phyloP scores from a whole-genome alignment of 176 grass and related monocot genomes.

The Saccharum spontaneum region DNA sequence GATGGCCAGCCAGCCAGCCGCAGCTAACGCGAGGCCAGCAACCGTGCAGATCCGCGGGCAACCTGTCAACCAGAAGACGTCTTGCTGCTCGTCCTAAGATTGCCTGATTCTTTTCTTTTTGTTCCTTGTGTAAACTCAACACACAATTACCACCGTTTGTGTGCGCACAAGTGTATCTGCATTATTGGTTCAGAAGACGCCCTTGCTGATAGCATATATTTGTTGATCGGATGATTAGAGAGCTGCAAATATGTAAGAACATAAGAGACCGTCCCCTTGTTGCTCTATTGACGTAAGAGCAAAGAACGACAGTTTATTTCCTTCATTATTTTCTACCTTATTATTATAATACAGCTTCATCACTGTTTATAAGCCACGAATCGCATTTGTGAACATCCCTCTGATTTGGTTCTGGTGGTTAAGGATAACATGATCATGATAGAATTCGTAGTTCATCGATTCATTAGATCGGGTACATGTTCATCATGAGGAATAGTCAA shows the following conservation, averaged over 20 bases:
- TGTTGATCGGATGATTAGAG: conserved; percentile 20
- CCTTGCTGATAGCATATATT: background rate
- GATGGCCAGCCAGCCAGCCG: conserved; percentile 77
- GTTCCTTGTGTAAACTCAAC: conserved; percentile 1
- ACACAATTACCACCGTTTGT: background rate
- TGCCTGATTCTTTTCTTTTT: background rate
- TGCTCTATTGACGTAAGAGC: background rate
- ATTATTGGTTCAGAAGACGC: conserved; percentile 5
- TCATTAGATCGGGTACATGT: too few species aligned
- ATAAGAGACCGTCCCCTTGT: background rate
- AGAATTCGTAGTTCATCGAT: too few species aligned
- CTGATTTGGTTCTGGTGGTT: background rate
- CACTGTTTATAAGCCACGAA: background rate
- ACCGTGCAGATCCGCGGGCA: conserved; percentile 68
- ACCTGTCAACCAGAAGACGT: conserved; percentile 62
- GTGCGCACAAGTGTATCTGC: conserved; percentile 13
- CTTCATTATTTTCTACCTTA: background rate
- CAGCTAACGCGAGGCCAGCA: conserved; percentile 47
- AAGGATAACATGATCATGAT: background rate
- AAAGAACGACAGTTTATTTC: background rate
- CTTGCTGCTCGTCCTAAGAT: conserved; percentile 63
- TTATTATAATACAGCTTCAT: background rate
- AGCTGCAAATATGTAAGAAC: conserved; percentile 2
- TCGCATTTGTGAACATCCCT: background rate
- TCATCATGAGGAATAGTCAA: too few species aligned